phyloP scores from a whole-genome alignment of 2,329 filamentous ascomycete species.

The Arthroderma sp. region DNA sequence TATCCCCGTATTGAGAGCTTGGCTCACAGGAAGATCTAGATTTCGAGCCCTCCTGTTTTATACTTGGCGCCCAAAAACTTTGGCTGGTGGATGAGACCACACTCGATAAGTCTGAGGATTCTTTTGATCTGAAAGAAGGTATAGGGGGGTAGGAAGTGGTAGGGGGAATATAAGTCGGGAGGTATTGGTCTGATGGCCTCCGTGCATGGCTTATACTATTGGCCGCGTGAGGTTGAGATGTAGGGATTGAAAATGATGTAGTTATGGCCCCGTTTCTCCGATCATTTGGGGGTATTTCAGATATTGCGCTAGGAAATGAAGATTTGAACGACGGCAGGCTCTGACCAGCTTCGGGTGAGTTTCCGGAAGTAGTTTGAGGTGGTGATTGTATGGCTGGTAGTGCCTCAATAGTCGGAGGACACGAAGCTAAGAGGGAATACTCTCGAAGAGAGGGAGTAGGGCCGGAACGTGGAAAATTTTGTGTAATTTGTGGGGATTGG shows the following conservation, averaged over 20 bases:
- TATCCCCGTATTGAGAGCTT: slow-evolving; percentile 20
- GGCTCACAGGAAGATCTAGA: slow-evolving; percentile 15
- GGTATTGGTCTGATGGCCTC: slow-evolving; percentile 19
- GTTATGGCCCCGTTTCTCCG: slow-evolving; percentile 14
- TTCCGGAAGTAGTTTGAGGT: slow-evolving; percentile 20
- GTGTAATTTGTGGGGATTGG: neutral
- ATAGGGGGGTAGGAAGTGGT: slow-evolving; percentile 21
- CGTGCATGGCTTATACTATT: slow-evolving; percentile 14
- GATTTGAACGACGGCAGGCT: slow-evolving; percentile 30
- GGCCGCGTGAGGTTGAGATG: slow-evolving; percentile 13
- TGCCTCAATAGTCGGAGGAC: slow-evolving; percentile 12
- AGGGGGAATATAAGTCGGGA: slow-evolving; percentile 10
- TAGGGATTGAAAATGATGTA: slow-evolving; percentile 1
- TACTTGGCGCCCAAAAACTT: slow-evolving; percentile 17
- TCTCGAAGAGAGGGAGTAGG: neutral
- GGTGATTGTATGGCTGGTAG: slow-evolving; percentile 29
- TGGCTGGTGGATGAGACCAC: neutral
- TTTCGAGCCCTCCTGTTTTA: slow-evolving; percentile 18
- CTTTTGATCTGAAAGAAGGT: slow-evolving; percentile 27
- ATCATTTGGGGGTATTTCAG: slow-evolving; percentile 17
- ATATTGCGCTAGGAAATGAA: slow-evolving; percentile 20
- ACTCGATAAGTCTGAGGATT: slow-evolving; percentile 20
- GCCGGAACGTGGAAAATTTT: too few species aligned
- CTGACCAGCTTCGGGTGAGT: slow-evolving; percentile 23
- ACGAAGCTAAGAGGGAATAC: neutral